A percentile compares a stretch with the other conserved stretches of the same genome.
Conservation (phyloP, 352 stramenopile species). For the Halophytophthora polymorphica region DNA sequence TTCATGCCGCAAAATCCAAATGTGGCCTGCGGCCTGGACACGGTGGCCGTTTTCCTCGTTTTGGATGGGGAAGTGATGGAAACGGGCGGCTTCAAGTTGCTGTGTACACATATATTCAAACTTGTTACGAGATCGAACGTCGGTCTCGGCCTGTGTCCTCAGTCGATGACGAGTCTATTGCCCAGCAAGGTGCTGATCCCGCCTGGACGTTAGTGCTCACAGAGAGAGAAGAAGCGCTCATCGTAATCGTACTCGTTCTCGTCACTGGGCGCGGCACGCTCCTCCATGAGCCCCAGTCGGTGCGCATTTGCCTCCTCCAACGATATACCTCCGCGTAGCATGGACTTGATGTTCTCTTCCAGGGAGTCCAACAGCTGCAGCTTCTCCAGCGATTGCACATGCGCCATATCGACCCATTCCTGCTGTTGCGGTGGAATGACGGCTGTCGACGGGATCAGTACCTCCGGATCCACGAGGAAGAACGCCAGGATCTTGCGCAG, state of each 20-base stretch:
- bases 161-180: too few species aligned
- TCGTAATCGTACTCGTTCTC: conserved; percentile 3
- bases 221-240: conserved; percentile 6
- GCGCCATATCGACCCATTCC: conserved; percentile 22
- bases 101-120: neutral
- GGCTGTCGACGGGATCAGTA: conserved; percentile 26
- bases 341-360: conserved; percentile 14
- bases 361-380: conserved; percentile 11
- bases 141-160: too few species aligned
- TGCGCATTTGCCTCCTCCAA: conserved; percentile 16
- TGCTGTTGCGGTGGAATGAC: conserved; percentile 40
- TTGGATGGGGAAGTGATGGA: neutral
- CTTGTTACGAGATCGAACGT: too few species aligned
- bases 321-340: conserved; percentile 20
- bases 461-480: conserved; percentile 40
- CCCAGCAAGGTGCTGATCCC: too few species aligned
- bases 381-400: conserved; percentile 6
- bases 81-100: conserved; percentile 3
- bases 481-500: conserved; percentile 45
- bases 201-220: conserved; percentile 1
- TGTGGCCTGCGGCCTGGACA: too few species aligned
- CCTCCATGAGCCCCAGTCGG: conserved; percentile 18
- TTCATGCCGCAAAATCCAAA: too few species aligned
- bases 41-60: neutral
- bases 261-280: conserved; percentile 3